Evolutionary conservation across 192 early-diverging fungal species (phyloP).

Genomic region (Ambispora gerdemannii): DNA sequence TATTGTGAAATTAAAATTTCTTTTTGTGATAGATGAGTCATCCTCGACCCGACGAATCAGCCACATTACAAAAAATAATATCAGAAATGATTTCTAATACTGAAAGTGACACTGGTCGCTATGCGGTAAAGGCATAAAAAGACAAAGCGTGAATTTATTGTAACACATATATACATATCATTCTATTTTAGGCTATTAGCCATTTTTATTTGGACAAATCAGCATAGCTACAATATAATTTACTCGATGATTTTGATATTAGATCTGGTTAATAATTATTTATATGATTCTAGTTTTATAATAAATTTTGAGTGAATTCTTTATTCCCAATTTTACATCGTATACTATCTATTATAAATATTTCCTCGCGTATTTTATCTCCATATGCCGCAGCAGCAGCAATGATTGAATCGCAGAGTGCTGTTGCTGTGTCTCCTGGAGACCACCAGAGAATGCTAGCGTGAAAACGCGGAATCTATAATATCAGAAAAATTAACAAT

Average conservation of each 20-base stretch:
- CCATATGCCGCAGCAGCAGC: background rate
- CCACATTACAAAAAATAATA: slow-evolving; percentile 14
- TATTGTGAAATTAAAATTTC: slow-evolving; percentile 1
- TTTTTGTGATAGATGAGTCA: slow-evolving; percentile 21
- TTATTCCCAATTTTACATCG: slow-evolving; percentile 30
- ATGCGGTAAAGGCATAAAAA: slow-evolving; percentile 4
- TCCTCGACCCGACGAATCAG: slow-evolving; percentile 17
- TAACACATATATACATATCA: no score
- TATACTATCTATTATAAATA: slow-evolving; percentile 11
- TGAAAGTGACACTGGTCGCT: background rate
- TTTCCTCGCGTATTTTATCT: background rate
- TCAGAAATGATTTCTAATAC: slow-evolving; percentile 11
- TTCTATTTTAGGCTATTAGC: no score
- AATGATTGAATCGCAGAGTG: slow-evolving; percentile 12
- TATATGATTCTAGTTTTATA: no score
- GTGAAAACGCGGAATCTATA: slow-evolving; percentile 25
- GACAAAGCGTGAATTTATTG: background rate
- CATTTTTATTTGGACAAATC: no score
- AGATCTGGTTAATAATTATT: no score
- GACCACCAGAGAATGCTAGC: slow-evolving; percentile 22
- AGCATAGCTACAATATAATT: no score
- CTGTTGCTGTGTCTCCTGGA: background rate
- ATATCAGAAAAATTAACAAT: background rate
- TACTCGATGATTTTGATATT: no score
- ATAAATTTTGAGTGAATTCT: slow-evolving; percentile 25